These are phyloP conservation scores for Alternaria atra DNA, from an alignment of 2,329 filamentous ascomycete genomes.

Conservation along the genomic window DNA sequence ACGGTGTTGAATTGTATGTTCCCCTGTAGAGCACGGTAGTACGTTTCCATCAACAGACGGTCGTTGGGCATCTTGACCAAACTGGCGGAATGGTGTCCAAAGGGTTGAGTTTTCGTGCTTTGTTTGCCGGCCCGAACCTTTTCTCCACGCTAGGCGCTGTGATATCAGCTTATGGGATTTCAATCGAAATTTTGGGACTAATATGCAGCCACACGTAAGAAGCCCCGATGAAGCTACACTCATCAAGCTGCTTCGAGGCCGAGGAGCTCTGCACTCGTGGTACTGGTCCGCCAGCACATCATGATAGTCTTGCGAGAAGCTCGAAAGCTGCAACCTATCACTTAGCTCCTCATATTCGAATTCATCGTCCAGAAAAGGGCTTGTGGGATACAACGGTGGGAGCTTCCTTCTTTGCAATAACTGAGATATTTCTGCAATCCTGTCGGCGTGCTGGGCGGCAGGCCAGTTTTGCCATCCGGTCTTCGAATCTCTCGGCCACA, in stretches of 20 bases:
- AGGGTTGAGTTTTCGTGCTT: conserved; percentile 22
- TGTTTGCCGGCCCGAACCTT: conserved; percentile 11
- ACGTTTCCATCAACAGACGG: not conserved
- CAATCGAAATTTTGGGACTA: not conserved
- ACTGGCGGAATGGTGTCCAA: conserved; percentile 28
- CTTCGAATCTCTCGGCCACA: conserved; percentile 18
- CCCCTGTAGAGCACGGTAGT: not conserved
- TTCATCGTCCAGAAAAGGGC: conserved; percentile 22
- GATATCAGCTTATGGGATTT: conserved; percentile 1
- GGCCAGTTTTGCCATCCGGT: conserved; percentile 7
- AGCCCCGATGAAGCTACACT: not conserved
- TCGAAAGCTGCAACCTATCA: conserved; percentile 33
- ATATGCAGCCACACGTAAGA: not conserved
- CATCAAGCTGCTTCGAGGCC: not conserved
- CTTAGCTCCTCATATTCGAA: conserved; percentile 30
- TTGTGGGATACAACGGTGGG: conserved; percentile 22
- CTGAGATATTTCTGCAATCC: not conserved
- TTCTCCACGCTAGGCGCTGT: conserved; percentile 35
- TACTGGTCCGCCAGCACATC: conserved; percentile 37
- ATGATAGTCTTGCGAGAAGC: conserved; percentile 45
- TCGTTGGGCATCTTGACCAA: conserved; percentile 6
- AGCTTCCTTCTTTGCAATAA: conserved; percentile 23
- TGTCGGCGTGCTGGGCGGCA: not conserved
- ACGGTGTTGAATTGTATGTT: not conserved
- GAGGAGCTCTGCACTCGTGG: conserved; percentile 22